phyloP scores from a whole-genome alignment of 768 basidiomycete genomes.

The Pholiota microspora region DNA sequence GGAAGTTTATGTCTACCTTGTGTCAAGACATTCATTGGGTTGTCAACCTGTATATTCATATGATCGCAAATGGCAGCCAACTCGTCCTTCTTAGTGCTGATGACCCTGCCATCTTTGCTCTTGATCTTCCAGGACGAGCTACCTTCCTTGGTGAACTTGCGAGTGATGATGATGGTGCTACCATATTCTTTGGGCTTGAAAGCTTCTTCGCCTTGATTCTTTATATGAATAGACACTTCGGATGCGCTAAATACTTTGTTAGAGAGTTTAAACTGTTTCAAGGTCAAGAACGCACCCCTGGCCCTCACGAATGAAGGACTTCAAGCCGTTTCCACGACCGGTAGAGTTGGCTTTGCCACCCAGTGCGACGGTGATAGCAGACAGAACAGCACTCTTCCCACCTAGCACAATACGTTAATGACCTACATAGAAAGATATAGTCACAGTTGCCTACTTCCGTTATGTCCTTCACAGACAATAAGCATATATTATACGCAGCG shows the following conservation, averaged over 20 bases:
- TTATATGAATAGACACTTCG: conserved; percentile 77
- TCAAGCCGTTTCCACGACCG: conserved; percentile 82
- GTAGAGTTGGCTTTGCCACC: conserved; percentile 93
- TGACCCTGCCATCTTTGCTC: conserved; percentile 56
- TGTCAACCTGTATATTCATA: conserved; percentile 97
- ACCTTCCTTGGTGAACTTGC: conserved; percentile 77
- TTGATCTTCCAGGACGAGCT: conserved; percentile 81
- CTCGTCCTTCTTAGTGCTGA: conserved; percentile 82
- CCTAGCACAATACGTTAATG: conserved; percentile 41
- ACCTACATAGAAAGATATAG: neutral
- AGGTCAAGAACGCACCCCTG: conserved; percentile 46
- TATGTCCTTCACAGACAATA: conserved; percentile 58
- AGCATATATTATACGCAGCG: neutral
- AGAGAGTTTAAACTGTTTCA: neutral
- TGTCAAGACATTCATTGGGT: conserved; percentile 92
- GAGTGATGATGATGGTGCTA: conserved; percentile 79
- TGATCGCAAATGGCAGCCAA: conserved; percentile 87
- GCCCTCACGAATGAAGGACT: conserved; percentile 84
- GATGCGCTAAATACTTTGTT: conserved; percentile 42
- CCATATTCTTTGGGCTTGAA: conserved; percentile 86
- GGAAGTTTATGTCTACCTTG: conserved; percentile 49
- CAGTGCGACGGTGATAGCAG: conserved; percentile 89
- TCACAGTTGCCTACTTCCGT: conserved; percentile 67
- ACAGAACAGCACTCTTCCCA: conserved; percentile 92
- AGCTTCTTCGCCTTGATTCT: conserved; percentile 91